Percentiles rank a stretch among this genome's conserved stretches.
Conservation (phyloP, 768 basidiomycete species). For the Pluteus cervinus region DNA sequence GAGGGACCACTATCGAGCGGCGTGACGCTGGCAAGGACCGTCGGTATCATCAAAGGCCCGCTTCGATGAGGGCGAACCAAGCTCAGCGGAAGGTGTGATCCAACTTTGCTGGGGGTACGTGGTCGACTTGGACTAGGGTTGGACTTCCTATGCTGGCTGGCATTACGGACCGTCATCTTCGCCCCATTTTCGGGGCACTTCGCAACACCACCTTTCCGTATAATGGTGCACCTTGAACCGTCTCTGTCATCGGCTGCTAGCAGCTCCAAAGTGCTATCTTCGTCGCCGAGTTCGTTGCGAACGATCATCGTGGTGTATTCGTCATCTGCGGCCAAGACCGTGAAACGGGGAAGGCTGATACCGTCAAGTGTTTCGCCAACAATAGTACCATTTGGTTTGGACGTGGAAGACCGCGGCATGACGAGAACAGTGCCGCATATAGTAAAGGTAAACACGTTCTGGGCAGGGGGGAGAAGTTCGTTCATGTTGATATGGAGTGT, state of each 20-base stretch:
- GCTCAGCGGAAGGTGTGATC: constrained; percentile 18
- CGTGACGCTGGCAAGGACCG: constrained; percentile 47
- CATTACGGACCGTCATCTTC: constrained; percentile 53
- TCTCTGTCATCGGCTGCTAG: constrained; percentile 54
- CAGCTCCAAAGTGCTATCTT: constrained; percentile 47
- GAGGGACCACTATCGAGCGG: constrained; percentile 31
- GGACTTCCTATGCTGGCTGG: constrained; percentile 32
- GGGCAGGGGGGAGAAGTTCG: constrained; percentile 59
- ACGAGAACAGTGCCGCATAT: constrained; percentile 64
- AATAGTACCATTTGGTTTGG: constrained; percentile 15
- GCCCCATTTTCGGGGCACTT: constrained; percentile 58
- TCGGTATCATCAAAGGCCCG: constrained; percentile 58
- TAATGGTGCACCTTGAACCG: constrained; percentile 55
- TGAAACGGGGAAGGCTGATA: constrained; percentile 63
- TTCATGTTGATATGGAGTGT: constrained; percentile 80
- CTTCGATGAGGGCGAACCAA: constrained; percentile 33
- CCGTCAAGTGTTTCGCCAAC: constrained; percentile 46
- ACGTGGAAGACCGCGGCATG: constrained; percentile 32
- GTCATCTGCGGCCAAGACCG: constrained; percentile 58
- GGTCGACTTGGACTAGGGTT: constrained; percentile 18
- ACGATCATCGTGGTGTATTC: constrained; percentile 55
- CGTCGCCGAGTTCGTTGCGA: constrained; percentile 48
- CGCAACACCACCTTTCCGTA: constrained; percentile 53
- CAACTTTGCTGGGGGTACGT: constrained; percentile 29
- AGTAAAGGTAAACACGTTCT: constrained; percentile 59